Conservation (phyloP, 2,329 filamentous ascomycete species). For the Cephalotrichum gorgonifer region DNA sequence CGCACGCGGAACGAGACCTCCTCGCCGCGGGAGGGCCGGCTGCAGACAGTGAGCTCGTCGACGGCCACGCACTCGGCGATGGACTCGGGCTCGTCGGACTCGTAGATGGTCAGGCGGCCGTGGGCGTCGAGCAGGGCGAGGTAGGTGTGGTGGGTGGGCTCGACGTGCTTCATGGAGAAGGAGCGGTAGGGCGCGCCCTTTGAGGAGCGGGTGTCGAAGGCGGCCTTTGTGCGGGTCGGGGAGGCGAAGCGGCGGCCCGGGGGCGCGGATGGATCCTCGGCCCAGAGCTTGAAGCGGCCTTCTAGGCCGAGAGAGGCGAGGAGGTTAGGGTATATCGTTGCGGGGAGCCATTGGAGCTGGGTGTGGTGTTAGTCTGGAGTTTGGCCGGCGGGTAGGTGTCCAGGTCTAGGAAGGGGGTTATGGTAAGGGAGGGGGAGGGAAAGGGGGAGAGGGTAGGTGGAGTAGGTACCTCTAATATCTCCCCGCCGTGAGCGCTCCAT, state of each 20-base stretch:
- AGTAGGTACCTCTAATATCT: slow-evolving; percentile 68
- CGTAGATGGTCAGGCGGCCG: slow-evolving; percentile 68
- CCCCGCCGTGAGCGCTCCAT: slow-evolving; percentile 83
- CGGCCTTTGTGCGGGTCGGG: slow-evolving; percentile 36
- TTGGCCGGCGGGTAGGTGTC: no score
- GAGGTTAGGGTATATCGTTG: slow-evolving; percentile 76
- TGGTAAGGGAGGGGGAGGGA: not conserved
- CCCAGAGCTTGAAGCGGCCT: slow-evolving; percentile 80
- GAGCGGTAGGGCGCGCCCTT: slow-evolving; percentile 61
- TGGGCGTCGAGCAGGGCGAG: slow-evolving; percentile 77
- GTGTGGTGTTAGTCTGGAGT: not conserved
- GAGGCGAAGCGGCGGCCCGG: slow-evolving; percentile 73
- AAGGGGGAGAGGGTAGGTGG: slow-evolving; percentile 2
- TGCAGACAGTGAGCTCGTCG: slow-evolving; percentile 66
- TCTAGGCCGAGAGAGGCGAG: slow-evolving; percentile 84
- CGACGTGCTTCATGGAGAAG: slow-evolving; percentile 74
- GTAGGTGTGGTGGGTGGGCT: slow-evolving; percentile 71
- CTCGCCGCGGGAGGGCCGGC: slow-evolving; percentile 64
- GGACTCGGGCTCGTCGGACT: slow-evolving; percentile 77
- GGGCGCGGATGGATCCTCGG: slow-evolving; percentile 74
- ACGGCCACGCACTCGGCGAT: slow-evolving; percentile 65
- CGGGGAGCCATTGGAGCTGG: slow-evolving; percentile 87
- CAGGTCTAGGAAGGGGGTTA: not conserved
- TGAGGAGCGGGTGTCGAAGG: slow-evolving; percentile 46
- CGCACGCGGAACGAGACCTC: slow-evolving; percentile 78